These are phyloP conservation scores for Mimosa bimucronata DNA, from an alignment of 306 rosid species.

Conservation along the genomic window DNA sequence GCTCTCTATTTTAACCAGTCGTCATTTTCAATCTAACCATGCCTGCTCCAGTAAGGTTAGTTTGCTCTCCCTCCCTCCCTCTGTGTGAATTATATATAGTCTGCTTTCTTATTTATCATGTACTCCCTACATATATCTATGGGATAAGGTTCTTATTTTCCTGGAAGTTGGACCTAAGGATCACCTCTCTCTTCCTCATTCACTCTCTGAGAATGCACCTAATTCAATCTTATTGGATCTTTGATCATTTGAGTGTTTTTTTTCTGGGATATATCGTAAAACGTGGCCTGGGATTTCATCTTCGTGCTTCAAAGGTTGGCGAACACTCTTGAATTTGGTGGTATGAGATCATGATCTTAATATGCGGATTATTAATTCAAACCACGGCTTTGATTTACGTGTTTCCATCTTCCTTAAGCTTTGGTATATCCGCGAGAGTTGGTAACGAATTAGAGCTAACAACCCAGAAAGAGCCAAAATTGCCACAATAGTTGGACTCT, in stretches of 20 bases:
- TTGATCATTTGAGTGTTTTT: slow-evolving; percentile 53
- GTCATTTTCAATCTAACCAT: too few species aligned
- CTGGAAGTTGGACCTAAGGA: too few species aligned
- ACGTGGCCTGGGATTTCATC: slow-evolving; percentile 73
- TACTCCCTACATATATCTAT: too few species aligned
- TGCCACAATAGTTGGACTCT: slow-evolving; percentile 67
- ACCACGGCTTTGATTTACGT: slow-evolving; percentile 87
- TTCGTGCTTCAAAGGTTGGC: slow-evolving; percentile 58
- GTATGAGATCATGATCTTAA: slow-evolving; percentile 94
- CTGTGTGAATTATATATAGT: too few species aligned
- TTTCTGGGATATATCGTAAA: slow-evolving; percentile 63
- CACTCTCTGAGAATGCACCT: too few species aligned
- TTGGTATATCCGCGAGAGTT: slow-evolving; percentile 88
- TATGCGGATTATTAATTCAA: slow-evolving; percentile 83
- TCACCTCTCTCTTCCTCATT: too few species aligned
- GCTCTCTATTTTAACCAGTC: too few species aligned
- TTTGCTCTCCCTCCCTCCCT: too few species aligned
- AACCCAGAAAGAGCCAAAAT: slow-evolving; percentile 60
- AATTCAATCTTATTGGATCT: slow-evolving; percentile 64
- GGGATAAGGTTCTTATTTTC: too few species aligned
- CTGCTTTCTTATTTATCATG: too few species aligned
- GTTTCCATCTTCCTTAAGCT: slow-evolving; percentile 85
- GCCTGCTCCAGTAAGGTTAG: too few species aligned
- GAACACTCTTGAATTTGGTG: slow-evolving; percentile 69
- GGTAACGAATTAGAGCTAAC: slow-evolving; percentile 83